phyloP scores from a whole-genome alignment of 768 basidiomycete species.

The Boletus fagicola region DNA sequence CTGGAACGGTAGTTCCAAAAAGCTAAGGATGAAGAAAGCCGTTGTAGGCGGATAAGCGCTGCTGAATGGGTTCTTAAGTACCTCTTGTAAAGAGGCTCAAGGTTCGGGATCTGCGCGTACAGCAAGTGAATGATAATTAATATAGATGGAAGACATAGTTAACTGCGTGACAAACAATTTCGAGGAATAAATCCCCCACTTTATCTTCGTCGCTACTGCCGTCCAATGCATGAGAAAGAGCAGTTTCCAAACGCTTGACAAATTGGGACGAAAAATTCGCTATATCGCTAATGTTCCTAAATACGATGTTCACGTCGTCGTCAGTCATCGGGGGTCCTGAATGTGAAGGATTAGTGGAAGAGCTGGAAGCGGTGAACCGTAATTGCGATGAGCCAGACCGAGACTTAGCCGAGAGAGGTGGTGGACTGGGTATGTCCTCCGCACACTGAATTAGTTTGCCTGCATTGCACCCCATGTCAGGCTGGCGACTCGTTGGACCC shows the following conservation, averaged over 20 bases:
- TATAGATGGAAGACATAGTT: background rate
- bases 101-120: conserved; percentile 50
- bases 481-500: background rate
- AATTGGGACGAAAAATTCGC: conserved; percentile 64
- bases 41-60: conserved; percentile 60
- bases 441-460: conserved; percentile 35
- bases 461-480: conserved; percentile 10
- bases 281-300: conserved; percentile 69
- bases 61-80: conserved; percentile 74
- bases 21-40: conserved; percentile 38
- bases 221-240: conserved; percentile 55
- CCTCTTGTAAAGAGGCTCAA: conserved; percentile 65
- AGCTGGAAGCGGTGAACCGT: conserved; percentile 36
- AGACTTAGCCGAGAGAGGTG: background rate
- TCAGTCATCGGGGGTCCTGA: conserved; percentile 57
- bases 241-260: conserved; percentile 55
- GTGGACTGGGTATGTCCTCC: background rate
- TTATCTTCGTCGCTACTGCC: conserved; percentile 59
- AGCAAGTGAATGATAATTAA: background rate
- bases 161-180: conserved; percentile 47
- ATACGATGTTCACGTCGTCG: conserved; percentile 64
- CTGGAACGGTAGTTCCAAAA: conserved; percentile 48
- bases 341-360: conserved; percentile 35
- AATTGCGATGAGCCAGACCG: conserved; percentile 22
- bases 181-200: conserved; percentile 65